Evolutionary conservation across 345 rosid genomes (phyloP).

Genomic region (Capsella bursapastoris): DNA sequence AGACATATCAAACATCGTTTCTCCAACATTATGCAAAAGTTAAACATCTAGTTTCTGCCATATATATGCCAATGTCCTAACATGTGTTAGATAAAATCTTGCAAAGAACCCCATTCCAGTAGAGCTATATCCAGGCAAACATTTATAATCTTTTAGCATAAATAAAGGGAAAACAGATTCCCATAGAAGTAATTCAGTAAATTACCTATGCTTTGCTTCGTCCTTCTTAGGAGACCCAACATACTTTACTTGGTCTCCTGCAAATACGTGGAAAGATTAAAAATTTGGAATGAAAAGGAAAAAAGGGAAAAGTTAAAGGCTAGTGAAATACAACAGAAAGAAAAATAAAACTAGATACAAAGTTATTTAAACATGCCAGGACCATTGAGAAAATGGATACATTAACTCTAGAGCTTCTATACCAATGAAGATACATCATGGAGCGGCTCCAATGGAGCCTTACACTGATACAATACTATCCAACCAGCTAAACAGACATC

Average conservation of each 20-base stretch:
- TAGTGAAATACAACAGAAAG: conserved; percentile 1
- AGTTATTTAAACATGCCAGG: conserved; percentile 13
- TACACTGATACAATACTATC: conserved; percentile 17
- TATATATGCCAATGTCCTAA: no score
- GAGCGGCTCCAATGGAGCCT: no score
- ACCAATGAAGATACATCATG: no score
- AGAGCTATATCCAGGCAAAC: no score
- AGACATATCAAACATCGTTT: no score
- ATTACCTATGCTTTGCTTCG: conserved; percentile 72
- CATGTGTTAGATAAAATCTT: no score
- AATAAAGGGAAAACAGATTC: neutral
- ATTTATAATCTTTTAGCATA: no score
- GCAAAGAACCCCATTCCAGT: no score
- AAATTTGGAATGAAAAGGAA: conserved; percentile 3
- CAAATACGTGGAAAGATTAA: conserved; percentile 15
- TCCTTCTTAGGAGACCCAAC: conserved; percentile 58
- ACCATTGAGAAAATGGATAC: conserved; percentile 6
- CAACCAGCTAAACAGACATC: conserved; percentile 15
- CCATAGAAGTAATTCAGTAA: conserved; percentile 17
- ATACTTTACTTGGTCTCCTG: conserved; percentile 92
- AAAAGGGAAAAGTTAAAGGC: conserved; percentile 15
- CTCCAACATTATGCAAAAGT: no score
- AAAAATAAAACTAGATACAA: conserved; percentile 5
- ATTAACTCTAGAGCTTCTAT: neutral
- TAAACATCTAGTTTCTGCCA: no score